Conservation (phyloP, 495 filamentous ascomycete genomes). For the Collariella sp. region DNA sequence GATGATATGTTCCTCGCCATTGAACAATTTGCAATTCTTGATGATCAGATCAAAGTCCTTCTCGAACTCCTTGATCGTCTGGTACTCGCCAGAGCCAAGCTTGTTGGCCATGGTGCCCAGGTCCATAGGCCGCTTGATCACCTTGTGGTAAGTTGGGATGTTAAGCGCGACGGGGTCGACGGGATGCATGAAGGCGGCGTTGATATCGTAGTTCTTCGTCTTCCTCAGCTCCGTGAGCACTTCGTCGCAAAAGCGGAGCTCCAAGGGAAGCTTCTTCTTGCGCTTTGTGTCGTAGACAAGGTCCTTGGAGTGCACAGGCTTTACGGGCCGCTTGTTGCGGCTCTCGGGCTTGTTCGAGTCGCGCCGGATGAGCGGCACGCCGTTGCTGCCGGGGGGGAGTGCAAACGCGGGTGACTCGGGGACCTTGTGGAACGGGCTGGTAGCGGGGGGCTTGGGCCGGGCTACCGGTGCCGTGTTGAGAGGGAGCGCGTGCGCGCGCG, state of each 20-base stretch:
- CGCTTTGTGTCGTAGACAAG: conserved; percentile 73
- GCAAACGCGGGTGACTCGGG: conserved; percentile 61
- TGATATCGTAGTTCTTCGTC: conserved; percentile 54
- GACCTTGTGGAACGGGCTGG: conserved; percentile 28
- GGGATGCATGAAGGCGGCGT: conserved; percentile 64
- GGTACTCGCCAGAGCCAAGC: conserved; percentile 71
- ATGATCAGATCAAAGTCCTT: conserved; percentile 74
- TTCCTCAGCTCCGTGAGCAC: conserved; percentile 72
- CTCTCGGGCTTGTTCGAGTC: conserved; percentile 67
- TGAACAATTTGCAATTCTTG: conserved; percentile 86
- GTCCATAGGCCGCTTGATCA: conserved; percentile 97
- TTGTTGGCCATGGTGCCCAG: conserved; percentile 67
- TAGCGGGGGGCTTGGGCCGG: conserved; percentile 19
- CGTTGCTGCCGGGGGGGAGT: conserved; percentile 57
- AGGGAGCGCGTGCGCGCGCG: conserved; percentile 33
- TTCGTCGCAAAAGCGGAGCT: conserved; percentile 82
- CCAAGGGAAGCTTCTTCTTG: conserved; percentile 86
- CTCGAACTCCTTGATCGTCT: conserved; percentile 76
- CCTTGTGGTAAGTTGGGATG: conserved; percentile 84
- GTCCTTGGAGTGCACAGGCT: conserved; percentile 80
- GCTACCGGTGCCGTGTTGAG: conserved; percentile 36
- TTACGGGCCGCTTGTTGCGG: conserved; percentile 88
- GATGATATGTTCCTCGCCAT: conserved; percentile 67
- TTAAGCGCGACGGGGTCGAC: conserved; percentile 93
- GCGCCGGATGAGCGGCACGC: conserved; percentile 85